Conservation (phyloP, 371 early-diverging fungal genomes). For the Zopfochytrium polystomum region DNA sequence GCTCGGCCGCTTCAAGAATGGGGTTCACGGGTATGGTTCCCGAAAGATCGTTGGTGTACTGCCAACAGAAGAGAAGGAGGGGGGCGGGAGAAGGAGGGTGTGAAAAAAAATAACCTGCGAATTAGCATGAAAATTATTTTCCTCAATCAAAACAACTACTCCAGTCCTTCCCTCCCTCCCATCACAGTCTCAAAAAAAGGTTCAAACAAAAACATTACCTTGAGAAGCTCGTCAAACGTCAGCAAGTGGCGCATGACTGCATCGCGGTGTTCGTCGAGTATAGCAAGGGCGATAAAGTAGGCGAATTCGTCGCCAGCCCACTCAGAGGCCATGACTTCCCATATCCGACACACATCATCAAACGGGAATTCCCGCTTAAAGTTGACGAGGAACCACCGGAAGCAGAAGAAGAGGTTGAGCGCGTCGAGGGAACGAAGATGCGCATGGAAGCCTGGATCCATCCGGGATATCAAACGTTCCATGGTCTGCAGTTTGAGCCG, state of each 20-base stretch:
- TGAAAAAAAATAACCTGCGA: slow-evolving; percentile 4
- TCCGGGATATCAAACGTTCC: slow-evolving; percentile 62
- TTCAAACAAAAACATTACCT: slow-evolving; percentile 40
- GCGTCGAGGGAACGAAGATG: slow-evolving; percentile 58
- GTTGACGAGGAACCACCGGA: slow-evolving; percentile 88
- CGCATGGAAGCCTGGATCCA: slow-evolving; percentile 71
- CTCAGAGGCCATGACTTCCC: slow-evolving; percentile 64
- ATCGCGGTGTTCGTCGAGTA: slow-evolving; percentile 75
- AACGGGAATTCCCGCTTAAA: slow-evolving; percentile 90
- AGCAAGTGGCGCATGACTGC: slow-evolving; percentile 67
- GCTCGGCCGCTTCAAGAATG: slow-evolving; percentile 28
- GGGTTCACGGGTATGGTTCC: slow-evolving; percentile 19
- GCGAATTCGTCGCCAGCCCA: slow-evolving; percentile 22
- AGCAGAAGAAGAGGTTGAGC: slow-evolving; percentile 80
- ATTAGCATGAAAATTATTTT: too few relatives aligned
- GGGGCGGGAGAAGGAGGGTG: background rate
- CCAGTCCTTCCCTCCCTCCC: too few relatives aligned
- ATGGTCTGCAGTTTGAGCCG: slow-evolving; percentile 72
- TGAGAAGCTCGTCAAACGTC: slow-evolving; percentile 81
- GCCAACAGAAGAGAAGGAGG: background rate
- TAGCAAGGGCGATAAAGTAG: slow-evolving; percentile 78
- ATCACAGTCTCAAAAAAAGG: background rate
- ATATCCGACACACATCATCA: slow-evolving; percentile 71
- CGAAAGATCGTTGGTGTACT: slow-evolving; percentile 35
- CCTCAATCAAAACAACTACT: too few relatives aligned